These are phyloP conservation scores for Rhododendron ovatum DNA, from an alignment of 148 eudicot species.

Conservation along the genomic window DNA sequence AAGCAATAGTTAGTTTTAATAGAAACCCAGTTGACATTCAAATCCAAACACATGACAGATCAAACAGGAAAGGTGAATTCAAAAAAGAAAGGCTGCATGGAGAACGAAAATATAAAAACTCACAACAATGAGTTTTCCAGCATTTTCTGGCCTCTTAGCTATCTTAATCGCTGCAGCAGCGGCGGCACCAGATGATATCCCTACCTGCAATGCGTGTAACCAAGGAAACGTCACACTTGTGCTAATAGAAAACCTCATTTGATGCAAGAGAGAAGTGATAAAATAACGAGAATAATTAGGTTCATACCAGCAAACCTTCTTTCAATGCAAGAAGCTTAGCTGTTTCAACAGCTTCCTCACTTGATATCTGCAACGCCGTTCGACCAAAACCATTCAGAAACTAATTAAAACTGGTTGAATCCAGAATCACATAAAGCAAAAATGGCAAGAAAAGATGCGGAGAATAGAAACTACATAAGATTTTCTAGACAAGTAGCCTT, in stretches of 20 bases:
- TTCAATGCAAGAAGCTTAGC: conserved; percentile 31
- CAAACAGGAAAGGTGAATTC: not conserved
- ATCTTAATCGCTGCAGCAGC: conserved; percentile 80
- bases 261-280: not conserved
- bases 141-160: conserved; percentile 85
- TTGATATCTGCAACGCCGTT: conserved; percentile 24
- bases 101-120: not conserved
- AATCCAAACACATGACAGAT: not conserved
- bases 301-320: conserved; percentile 55
- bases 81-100: not conserved
- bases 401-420: not conserved
- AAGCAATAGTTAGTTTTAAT: not conserved
- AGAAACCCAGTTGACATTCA: not conserved
- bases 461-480: not conserved
- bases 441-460: not conserved
- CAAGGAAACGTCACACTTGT: not conserved
- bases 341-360: conserved; percentile 60
- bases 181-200: conserved; percentile 94
- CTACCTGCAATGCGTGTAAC: conserved; percentile 42
- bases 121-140: conserved; percentile 42
- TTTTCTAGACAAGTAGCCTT: not conserved
- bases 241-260: not conserved
- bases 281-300: not conserved
- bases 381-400: not conserved
- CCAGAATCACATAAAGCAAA: not conserved